These are phyloP conservation scores for Salicornia ramosissima DNA, from an alignment of 148 eudicot species.

Conservation along the genomic window DNA sequence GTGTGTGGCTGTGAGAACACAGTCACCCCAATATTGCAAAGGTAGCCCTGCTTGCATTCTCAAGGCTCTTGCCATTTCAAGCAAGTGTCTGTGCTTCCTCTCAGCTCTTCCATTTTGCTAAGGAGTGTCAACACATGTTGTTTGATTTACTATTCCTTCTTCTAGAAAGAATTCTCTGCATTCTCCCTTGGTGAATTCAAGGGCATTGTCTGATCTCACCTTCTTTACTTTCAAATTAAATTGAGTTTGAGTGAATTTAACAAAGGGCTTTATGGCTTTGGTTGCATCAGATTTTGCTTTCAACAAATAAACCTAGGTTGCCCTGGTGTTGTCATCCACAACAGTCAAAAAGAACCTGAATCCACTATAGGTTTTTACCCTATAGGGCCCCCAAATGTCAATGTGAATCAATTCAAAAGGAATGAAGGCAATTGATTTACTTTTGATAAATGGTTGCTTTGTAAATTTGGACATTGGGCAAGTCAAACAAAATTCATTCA, in stretches of 20 bases:
- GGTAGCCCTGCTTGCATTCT: neutral
- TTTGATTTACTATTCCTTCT: neutral
- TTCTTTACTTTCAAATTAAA: neutral
- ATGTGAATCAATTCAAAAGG: neutral
- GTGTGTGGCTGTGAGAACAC: neutral
- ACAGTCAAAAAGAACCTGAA: neutral
- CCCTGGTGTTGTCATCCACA: neutral
- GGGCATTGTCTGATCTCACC: neutral
- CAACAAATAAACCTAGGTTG: neutral
- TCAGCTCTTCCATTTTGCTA: constrained; percentile 8
- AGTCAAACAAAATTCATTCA: neutral
- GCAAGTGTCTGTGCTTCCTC: neutral
- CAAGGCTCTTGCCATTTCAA: neutral
- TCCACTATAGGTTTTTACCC: neutral
- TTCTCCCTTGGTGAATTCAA: neutral
- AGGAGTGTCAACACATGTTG: neutral
- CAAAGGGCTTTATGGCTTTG: neutral
- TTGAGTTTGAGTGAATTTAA: neutral
- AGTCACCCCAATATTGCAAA: neutral
- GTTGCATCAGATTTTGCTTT: neutral
- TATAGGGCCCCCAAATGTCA: neutral
- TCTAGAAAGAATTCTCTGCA: neutral
- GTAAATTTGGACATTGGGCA: constrained; percentile 2
- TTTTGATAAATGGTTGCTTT: neutral
- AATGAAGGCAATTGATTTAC: neutral